A percentile compares a stretch with the other conserved stretches of the same genome.
Conservation (phyloP, 306 rosid genomes). For the Arachis hypogaea region DNA sequence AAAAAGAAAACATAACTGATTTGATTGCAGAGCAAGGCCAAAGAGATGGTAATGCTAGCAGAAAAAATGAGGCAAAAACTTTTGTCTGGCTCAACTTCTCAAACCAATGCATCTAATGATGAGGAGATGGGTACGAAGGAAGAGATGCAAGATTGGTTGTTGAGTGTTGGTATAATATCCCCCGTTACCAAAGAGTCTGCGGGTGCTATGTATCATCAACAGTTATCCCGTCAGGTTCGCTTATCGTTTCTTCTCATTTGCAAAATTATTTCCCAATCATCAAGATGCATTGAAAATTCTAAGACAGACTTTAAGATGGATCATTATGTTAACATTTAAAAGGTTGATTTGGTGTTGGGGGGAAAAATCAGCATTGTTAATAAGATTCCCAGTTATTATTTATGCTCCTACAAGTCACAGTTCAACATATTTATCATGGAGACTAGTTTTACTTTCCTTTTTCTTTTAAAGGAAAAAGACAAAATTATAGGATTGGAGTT, state of each 20-base stretch:
- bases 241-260: slow-evolving; percentile 20
- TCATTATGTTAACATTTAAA: slow-evolving; percentile 3
- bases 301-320: slow-evolving; percentile 9
- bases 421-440: slow-evolving; percentile 5
- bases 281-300: slow-evolving; percentile 24
- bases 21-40: slow-evolving; percentile 86
- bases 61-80: slow-evolving; percentile 96
- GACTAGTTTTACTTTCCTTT: not conserved
- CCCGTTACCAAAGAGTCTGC: slow-evolving; percentile 99
- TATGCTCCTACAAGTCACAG: not conserved
- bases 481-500: too few relatives aligned
- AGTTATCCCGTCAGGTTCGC: slow-evolving; percentile 89
- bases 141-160: slow-evolving; percentile 94
- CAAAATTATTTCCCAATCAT: slow-evolving; percentile 4
- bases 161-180: slow-evolving; percentile 92
- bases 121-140: slow-evolving; percentile 95
- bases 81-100: slow-evolving; percentile 73
- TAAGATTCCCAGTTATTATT: too few relatives aligned
- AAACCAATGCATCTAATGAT: slow-evolving; percentile 54
- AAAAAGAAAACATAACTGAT: slow-evolving; percentile 3
- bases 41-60: slow-evolving; percentile 98
- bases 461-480: too few relatives aligned
- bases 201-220: slow-evolving; percentile 94
- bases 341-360: slow-evolving; percentile 15
- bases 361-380: too few relatives aligned